Conservation (phyloP, 2,329 filamentous ascomycete genomes). For the Cladosporium sphaerospermum region DNA sequence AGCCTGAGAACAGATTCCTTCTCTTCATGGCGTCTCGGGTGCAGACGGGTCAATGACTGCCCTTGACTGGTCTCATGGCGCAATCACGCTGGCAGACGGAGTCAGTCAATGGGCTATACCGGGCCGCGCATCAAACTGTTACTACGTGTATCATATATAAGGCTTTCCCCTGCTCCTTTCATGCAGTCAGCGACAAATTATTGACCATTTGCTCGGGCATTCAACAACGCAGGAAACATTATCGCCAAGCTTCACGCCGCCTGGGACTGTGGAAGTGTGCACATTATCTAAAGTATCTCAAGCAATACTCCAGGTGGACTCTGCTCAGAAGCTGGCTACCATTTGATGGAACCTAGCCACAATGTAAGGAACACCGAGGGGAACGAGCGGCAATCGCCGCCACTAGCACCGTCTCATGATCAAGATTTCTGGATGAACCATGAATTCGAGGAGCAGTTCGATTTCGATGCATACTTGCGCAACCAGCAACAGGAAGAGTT, state of each 20-base stretch:
- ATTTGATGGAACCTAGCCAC: background rate
- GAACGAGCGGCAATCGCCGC: constrained; percentile 3
- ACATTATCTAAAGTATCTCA: no score
- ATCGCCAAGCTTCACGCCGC: background rate
- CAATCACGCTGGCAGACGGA: background rate
- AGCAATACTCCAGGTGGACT: no score
- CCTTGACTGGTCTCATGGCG: background rate
- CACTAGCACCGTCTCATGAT: background rate
- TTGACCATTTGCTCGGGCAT: background rate
- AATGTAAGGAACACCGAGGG: constrained; percentile 1
- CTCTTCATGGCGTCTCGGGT: background rate
- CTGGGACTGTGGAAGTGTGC: no score
- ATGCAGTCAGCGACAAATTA: background rate
- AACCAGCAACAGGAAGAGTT: background rate
- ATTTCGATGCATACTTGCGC: background rate
- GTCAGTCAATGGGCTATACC: background rate
- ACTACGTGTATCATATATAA: background rate
- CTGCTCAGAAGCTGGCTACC: no score
- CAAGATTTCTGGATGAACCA: background rate
- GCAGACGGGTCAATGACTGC: background rate
- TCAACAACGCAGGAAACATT: background rate
- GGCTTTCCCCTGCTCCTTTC: background rate
- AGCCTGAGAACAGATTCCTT: no score
- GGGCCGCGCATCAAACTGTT: no score
- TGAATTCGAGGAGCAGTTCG: background rate